A percentile compares a stretch with the other conserved stretches of the same genome.
These are phyloP conservation scores for Colletotrichum graminicola DNA, from an alignment of 2,329 filamentous ascomycete genomes.

Conservation along the genomic window DNA sequence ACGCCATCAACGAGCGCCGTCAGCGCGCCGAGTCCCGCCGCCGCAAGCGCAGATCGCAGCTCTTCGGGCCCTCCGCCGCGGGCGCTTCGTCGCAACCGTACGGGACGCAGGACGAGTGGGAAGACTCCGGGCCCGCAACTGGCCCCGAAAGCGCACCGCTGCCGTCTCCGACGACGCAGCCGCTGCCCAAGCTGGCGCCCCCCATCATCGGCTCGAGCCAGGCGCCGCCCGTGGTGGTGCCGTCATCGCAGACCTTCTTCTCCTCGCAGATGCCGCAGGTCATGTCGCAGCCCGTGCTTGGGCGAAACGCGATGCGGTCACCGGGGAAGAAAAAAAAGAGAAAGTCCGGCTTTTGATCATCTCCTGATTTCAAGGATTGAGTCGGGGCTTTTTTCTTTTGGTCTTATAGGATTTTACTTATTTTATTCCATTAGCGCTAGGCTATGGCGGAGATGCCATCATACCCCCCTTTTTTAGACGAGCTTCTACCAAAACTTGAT, in stretches of 20 bases:
- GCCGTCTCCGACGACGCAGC: constrained; percentile 21
- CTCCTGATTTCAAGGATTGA: no score
- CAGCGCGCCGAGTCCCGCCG: constrained; percentile 48
- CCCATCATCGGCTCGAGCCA: constrained; percentile 35
- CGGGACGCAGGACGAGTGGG: constrained; percentile 36
- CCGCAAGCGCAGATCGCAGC: constrained; percentile 35
- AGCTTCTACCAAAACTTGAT: constrained; percentile 3
- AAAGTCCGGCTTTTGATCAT: constrained; percentile 34
- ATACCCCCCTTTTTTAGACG: constrained; percentile 15
- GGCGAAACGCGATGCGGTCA: constrained; percentile 59
- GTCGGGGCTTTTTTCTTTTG: neutral
- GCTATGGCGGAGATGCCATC: constrained; percentile 15
- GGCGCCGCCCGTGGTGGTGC: constrained; percentile 17
- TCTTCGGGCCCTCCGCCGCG: constrained; percentile 11
- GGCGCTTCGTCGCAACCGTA: constrained; percentile 22
- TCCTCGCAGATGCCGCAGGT: constrained; percentile 48
- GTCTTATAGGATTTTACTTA: constrained; percentile 5
- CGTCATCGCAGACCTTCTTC: constrained; percentile 30
- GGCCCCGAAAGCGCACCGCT: neutral
- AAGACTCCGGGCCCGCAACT: constrained; percentile 21
- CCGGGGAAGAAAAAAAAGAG: constrained; percentile 52
- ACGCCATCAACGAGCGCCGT: constrained; percentile 51
- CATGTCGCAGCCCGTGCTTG: constrained; percentile 62
- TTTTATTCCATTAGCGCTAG: constrained; percentile 17
- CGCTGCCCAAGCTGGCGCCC: constrained; percentile 26